Evolutionary conservation across 2,329 filamentous ascomycete genomes (phyloP).

Genomic region (Biscogniauxia sp.): DNA sequence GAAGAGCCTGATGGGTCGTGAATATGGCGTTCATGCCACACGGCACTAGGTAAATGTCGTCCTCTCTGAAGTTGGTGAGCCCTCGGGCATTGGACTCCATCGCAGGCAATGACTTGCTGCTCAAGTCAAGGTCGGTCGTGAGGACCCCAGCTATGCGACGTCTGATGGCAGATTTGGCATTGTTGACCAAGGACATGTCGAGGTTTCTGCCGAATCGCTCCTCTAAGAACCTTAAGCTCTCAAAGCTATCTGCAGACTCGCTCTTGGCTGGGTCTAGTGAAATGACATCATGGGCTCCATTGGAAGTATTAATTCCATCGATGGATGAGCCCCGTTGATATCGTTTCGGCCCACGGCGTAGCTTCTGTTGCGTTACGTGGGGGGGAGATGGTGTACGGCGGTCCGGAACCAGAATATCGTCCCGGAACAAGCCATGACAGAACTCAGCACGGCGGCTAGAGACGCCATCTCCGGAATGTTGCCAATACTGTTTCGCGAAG

Average conservation of each 20-base stretch:
- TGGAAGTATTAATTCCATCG: constrained; percentile 29
- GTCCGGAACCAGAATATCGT: constrained; percentile 54
- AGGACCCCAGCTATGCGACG: constrained; percentile 86
- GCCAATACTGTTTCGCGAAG: constrained; percentile 93
- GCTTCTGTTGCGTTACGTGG: constrained; percentile 33
- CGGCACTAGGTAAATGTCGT: constrained; percentile 86
- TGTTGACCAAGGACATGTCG: constrained; percentile 71
- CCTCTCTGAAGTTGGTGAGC: constrained; percentile 68
- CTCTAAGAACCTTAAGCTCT: constrained; percentile 81
- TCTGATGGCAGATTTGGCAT: constrained; percentile 82
- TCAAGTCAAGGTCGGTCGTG: constrained; percentile 66
- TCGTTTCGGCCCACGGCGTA: constrained; percentile 70
- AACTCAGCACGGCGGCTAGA: constrained; percentile 92
- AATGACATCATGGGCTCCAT: constrained; percentile 19
- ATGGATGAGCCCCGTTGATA: constrained; percentile 64
- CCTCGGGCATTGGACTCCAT: constrained; percentile 51
- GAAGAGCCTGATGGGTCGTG: constrained; percentile 74
- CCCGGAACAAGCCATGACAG: constrained; percentile 70
- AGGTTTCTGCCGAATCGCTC: constrained; percentile 93
- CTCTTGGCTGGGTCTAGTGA: constrained; percentile 17
- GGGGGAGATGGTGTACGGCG: constrained; percentile 25
- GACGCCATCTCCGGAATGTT: constrained; percentile 89
- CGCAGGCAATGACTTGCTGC: constrained; percentile 49
- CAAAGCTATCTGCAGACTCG: constrained; percentile 47
- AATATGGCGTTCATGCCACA: constrained; percentile 96